Conservation (phyloP, 768 basidiomycete genomes). For the Trametes cubensis region DNA sequence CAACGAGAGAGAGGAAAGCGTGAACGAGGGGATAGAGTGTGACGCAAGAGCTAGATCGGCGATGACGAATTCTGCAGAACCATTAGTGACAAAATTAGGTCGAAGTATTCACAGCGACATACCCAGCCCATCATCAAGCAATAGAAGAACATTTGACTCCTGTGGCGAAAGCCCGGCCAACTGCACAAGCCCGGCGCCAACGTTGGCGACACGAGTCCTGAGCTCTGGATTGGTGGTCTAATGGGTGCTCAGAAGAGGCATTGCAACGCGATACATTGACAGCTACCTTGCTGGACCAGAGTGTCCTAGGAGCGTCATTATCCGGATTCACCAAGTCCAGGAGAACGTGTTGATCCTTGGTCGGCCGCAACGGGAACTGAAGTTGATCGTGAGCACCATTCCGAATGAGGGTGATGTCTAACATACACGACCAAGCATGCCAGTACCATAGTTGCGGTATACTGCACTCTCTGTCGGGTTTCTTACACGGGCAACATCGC, state of each 20-base stretch:
- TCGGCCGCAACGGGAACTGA: constrained; percentile 74
- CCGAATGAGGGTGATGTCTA: background rate
- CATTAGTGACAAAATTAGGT: constrained; percentile 12
- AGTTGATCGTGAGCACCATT: constrained; percentile 3
- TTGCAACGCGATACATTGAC: background rate
- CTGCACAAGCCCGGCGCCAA: constrained; percentile 73
- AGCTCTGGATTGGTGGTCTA: constrained; percentile 78
- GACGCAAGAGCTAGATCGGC: constrained; percentile 78
- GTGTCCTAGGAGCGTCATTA: constrained; percentile 64
- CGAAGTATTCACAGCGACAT: constrained; percentile 23
- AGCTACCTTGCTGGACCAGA: constrained; percentile 77
- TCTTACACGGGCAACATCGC: constrained; percentile 82
- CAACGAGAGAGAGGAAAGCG: constrained; percentile 58
- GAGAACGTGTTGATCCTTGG: constrained; percentile 69
- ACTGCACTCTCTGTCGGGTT: constrained; percentile 83
- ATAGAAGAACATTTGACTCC: constrained; percentile 69
- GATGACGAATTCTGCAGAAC: constrained; percentile 69
- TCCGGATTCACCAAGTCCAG: constrained; percentile 70
- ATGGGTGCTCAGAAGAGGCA: background rate
- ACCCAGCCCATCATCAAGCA: constrained; percentile 83
- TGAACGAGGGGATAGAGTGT: constrained; percentile 69
- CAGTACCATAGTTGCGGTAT: constrained; percentile 89
- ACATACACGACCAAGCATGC: constrained; percentile 77
- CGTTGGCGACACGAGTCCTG: constrained; percentile 66
- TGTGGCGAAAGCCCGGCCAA: constrained; percentile 56